Conservation (phyloP, 306 rosid genomes). For the Canavalia gladiata region DNA sequence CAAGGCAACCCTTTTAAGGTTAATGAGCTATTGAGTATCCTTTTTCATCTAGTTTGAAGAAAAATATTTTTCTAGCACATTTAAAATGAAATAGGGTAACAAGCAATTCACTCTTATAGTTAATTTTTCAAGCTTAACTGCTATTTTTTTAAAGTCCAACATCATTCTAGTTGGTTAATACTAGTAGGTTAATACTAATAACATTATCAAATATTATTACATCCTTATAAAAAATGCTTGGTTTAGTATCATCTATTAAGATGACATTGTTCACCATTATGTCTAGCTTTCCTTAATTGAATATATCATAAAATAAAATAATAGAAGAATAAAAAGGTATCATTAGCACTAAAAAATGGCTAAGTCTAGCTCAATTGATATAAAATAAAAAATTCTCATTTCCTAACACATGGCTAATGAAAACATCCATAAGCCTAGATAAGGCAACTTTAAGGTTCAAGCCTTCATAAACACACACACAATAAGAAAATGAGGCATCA, state of each 20-base stretch:
- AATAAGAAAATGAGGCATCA: too few relatives aligned
- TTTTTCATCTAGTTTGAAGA: slow-evolving; percentile 46
- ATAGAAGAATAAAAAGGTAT: too few relatives aligned
- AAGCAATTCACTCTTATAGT: slow-evolving; percentile 47
- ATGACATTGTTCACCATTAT: slow-evolving; percentile 66
- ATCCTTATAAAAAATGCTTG: slow-evolving; percentile 47
- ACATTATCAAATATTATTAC: slow-evolving; percentile 38
- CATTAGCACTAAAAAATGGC: too few relatives aligned
- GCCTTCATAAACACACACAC: too few relatives aligned
- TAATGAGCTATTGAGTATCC: slow-evolving; percentile 31
- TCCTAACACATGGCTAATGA: too few relatives aligned
- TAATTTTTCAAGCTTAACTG: slow-evolving; percentile 46
- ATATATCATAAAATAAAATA: neutral
- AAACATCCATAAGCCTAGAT: too few relatives aligned
- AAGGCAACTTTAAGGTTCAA: too few relatives aligned
- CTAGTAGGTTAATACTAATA: slow-evolving; percentile 42
- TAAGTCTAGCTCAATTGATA: too few relatives aligned
- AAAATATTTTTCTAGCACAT: neutral
- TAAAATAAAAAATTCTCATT: too few relatives aligned
- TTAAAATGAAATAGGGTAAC: slow-evolving; percentile 42
- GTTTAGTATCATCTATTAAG: neutral
- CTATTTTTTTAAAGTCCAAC: slow-evolving; percentile 47
- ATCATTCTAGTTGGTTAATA: slow-evolving; percentile 36
- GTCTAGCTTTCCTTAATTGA: slow-evolving; percentile 58
- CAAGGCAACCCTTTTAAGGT: slow-evolving; percentile 46